Percentiles rank a stretch among this genome's conserved stretches.
Conservation (phyloP, 108 stramenopile species). For the Cyclotella atomus region DNA sequence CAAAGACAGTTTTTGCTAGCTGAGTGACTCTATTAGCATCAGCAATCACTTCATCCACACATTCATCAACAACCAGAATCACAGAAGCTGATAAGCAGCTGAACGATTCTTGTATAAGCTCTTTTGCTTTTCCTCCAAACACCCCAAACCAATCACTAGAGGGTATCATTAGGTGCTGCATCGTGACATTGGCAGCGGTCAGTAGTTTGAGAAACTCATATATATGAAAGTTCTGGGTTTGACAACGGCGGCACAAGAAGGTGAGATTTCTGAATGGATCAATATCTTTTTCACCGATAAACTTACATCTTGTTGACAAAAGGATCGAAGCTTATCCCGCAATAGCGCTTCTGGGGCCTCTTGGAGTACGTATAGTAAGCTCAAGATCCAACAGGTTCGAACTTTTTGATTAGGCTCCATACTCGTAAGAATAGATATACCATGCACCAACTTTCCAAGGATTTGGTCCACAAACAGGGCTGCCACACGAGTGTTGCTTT, state of each 20-base stretch:
- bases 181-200: slow-evolving; percentile 67
- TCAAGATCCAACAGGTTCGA: slow-evolving; percentile 72
- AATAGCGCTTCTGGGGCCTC: slow-evolving; percentile 84
- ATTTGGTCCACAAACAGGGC: slow-evolving; percentile 61
- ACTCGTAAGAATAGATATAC: slow-evolving; percentile 64
- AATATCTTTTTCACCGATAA: neutral
- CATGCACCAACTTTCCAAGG: slow-evolving; percentile 59
- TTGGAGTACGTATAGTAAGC: slow-evolving; percentile 80
- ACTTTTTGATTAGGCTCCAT: slow-evolving; percentile 84
- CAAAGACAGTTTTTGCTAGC: slow-evolving; percentile 66
- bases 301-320: slow-evolving; percentile 61
- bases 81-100: slow-evolving; percentile 85
- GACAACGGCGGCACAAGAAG: neutral
- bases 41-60: slow-evolving; percentile 48
- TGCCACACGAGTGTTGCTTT: slow-evolving; percentile 68
- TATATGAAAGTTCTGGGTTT: slow-evolving; percentile 49
- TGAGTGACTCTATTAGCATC: slow-evolving; percentile 55
- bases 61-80: slow-evolving; percentile 80
- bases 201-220: slow-evolving; percentile 71
- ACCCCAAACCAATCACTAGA: slow-evolving; percentile 20
- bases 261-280: neutral
- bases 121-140: slow-evolving; percentile 38
- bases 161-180: slow-evolving; percentile 73
- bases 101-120: slow-evolving; percentile 82
- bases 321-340: slow-evolving; percentile 56